Base-by-base conservation (phyloP, 2,329 filamentous ascomycete genomes). In the Aspergillus amoenus region DNA sequence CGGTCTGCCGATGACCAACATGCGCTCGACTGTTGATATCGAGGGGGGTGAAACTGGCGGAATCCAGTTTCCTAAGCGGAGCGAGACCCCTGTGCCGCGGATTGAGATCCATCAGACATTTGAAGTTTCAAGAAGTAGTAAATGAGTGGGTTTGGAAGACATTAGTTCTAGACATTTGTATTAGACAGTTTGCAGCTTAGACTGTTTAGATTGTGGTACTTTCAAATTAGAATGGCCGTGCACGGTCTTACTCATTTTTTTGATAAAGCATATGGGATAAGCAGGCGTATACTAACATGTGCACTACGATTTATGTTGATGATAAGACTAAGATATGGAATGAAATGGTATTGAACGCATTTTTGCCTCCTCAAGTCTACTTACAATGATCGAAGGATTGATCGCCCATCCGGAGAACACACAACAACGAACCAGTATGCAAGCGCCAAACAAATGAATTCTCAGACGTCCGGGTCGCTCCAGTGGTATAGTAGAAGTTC, bases 351-450 rank as follows among this genome's bases (percentile, higher is more conserved):
- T 45, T 13, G 34, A 52, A 43, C 49, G 40, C 24, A 44, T 52
- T 52, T 52, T 51, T 15, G 27, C 27, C 40, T 52, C 50, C 13
- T 34, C 40, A 32, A 21, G 30, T 40, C 41, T 52, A 52, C 50
- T 34, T 52, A 45, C 50, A 52, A 17, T 39, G 27, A 42, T 27
- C n/a, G 8, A 32, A 11, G 39, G 11, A 37, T 52, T 39, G 37
- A 51, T 27, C 37, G 34, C 17, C 37, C 32, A 32, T 51, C 39
- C 21, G 42, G 48, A 32, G 11, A 32, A 51, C 46, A 40, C 12
- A 9, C 30, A 21, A 21, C 4, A 52, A 52, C 34, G 43, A 45
- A 52, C 43, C 34, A 42, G 57, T 56, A 59, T 56, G 53, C 44
- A 55, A 52, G 37, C 47, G 22, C 27, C 50, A 40, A 40, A 41